These are phyloP conservation scores for Haematococcus lacustris DNA, from an alignment of 139 green algal genomes.

Conservation along the genomic window DNA sequence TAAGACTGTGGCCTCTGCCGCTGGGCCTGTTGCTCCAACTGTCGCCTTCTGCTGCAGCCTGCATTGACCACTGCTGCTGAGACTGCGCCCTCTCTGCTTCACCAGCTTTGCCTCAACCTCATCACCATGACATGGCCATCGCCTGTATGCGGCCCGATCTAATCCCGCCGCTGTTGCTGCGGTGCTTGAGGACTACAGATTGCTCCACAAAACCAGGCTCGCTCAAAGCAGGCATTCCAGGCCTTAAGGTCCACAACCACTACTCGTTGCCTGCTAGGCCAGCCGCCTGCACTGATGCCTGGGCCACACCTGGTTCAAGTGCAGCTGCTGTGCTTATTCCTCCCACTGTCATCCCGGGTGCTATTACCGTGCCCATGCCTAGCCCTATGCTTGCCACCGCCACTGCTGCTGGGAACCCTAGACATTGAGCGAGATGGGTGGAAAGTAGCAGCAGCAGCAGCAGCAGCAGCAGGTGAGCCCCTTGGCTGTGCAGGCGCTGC, in stretches of 20 bases:
- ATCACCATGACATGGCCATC: too few species aligned
- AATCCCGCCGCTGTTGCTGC: too few species aligned
- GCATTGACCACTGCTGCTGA: background rate
- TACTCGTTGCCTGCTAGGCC: too few species aligned
- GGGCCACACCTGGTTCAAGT: background rate
- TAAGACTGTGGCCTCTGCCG: background rate
- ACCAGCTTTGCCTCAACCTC: too few species aligned
- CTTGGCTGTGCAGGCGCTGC: slow-evolving; percentile 34
- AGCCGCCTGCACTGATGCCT: too few species aligned
- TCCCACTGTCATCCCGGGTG: background rate
- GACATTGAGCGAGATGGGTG: slow-evolving; percentile 38
- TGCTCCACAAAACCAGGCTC: too few species aligned
- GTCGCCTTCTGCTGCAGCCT: background rate
- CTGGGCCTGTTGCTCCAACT: background rate
- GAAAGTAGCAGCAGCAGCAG: too few species aligned
- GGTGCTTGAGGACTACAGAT: too few species aligned
- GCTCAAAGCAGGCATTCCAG: too few species aligned
- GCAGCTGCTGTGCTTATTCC: background rate
- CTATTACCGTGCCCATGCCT: background rate
- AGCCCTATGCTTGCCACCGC: background rate
- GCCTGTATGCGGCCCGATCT: too few species aligned
- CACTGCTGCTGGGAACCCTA: background rate
- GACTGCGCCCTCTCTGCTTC: background rate
- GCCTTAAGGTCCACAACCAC: too few species aligned
- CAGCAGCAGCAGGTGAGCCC: too few species aligned